Evolutionary conservation across 1,139 yeast species (phyloP).

Genomic region (Torulaspora globosa): DNA sequence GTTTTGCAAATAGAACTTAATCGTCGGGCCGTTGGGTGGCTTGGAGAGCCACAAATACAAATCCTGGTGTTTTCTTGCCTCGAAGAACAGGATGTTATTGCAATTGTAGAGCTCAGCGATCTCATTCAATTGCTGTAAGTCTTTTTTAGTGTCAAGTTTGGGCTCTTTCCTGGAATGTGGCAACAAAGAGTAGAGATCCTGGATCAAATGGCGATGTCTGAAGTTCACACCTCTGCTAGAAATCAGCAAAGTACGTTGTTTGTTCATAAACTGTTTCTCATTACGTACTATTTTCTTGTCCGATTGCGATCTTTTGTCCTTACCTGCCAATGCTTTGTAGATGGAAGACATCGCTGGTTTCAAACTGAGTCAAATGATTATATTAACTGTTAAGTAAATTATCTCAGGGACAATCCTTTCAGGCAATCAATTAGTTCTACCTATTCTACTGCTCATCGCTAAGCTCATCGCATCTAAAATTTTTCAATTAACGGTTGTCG

Average conservation of each 20-base stretch:
- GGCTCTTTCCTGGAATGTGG: constrained; percentile 98
- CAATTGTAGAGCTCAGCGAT: constrained; percentile 97
- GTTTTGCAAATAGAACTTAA: constrained; percentile 90
- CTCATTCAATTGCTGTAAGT: constrained; percentile 83
- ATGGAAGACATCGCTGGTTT: constrained; percentile 43
- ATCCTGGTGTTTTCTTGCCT: constrained; percentile 94
- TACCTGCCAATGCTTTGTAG: constrained; percentile 41
- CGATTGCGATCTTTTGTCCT: constrained; percentile 32
- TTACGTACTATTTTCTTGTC: constrained; percentile 38
- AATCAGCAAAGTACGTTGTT: constrained; percentile 78
- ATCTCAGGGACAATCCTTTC: constrained; percentile 3
- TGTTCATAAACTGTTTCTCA: constrained; percentile 46
- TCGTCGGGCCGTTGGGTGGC: constrained; percentile 97
- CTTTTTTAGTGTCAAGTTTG: constrained; percentile 88
- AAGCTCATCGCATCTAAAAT: constrained; percentile 20
- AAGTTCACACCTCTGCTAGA: constrained; percentile 92
- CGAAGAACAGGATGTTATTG: constrained; percentile 90
- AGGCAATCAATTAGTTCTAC: neutral
- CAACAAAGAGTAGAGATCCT: constrained; percentile 70
- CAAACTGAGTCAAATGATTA: neutral
- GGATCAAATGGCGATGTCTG: constrained; percentile 91
- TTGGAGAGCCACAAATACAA: constrained; percentile 91
- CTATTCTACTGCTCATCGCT: neutral
- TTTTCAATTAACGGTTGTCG: constrained; percentile 13
- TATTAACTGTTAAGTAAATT: neutral